Evolutionary conservation across 306 rosid species (phyloP), one percentile per base, ranked within the genome.

Genomic region (Dalbergia cultrata): DNA sequence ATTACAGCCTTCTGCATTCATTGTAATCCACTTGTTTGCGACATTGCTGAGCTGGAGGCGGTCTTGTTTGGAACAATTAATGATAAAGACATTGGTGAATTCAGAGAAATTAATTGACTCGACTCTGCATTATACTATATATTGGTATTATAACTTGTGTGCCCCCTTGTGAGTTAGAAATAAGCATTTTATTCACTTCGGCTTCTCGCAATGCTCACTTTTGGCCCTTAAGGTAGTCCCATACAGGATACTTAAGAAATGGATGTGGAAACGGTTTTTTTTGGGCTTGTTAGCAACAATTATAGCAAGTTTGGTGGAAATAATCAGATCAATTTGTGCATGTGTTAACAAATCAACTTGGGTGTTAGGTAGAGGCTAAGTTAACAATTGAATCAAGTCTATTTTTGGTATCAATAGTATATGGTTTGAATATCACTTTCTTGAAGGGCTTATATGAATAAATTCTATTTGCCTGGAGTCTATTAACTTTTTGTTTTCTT

Each of bases 401-500:
- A 4, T 52, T 14, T 52, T 52, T 14, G 31, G 62, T 56, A 56
- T 19, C 22, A 6, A 18, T 9, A 56, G 10, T 56, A 2, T 56
- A 56, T 17, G 22, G 62, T 56, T 56, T 3, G 18, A 17, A 18
- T 56, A 56, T 14, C 6, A 63, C 12, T 33, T 63, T 63, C 7
- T 16, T 33, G n/a, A 14, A 63, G 45, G 3, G 69, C 17, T 63
- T 34, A 14, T 62, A 61, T 50, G 67, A 34, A 52, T 78, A 57
- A 37, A 14, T 53, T 70, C 13, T 37, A 37, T n/a, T 53, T 68
- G 70, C 35, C 67, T 45, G 50, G 44, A 9, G 71, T 17, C 50
- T 73, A 44, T 70, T 76, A 80, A 75, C 66, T 16, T 66, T 33
- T 61, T 82, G 17, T 50, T 62, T 65, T 74, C 52, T 41, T 79